phyloP scores from a whole-genome alignment of 202 grass and related monocot species.

The Zizania palustris region DNA sequence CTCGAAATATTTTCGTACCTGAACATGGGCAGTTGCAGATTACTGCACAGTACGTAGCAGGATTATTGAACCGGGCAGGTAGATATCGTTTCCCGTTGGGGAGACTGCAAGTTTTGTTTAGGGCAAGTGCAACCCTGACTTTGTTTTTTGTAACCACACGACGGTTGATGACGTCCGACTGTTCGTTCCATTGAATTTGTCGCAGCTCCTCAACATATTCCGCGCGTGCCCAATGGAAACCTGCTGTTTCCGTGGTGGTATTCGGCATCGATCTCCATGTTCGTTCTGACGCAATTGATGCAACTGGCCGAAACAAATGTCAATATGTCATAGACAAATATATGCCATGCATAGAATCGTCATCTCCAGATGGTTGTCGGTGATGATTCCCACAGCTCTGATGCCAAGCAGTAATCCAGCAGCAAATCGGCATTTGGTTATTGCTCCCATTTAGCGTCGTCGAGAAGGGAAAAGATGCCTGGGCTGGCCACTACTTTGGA shows the following conservation, averaged over 20 bases:
- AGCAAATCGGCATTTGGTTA: neutral
- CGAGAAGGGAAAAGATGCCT: neutral
- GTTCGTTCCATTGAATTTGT: conserved; percentile 40
- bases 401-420: conserved; percentile 52
- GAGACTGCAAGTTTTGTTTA: neutral
- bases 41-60: no score
- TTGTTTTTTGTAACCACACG: conserved; percentile 10
- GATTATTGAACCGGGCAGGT: conserved; percentile 42
- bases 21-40: no score
- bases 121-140: conserved; percentile 4
- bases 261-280: conserved; percentile 29
- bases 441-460: neutral
- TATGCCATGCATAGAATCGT: conserved; percentile 30
- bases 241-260: conserved; percentile 8
- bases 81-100: neutral
- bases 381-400: conserved; percentile 42
- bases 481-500: neutral
- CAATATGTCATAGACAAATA: conserved; percentile 1
- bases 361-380: conserved; percentile 49
- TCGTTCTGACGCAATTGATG: conserved; percentile 25
- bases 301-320: neutral
- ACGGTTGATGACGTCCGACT: conserved; percentile 3
- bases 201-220: conserved; percentile 7
- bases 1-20: no score
- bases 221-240: conserved; percentile 7